A percentile compares a stretch with the other conserved stretches of the same genome.
Evolutionary conservation across 108 stramenopile genomes (phyloP).

Genomic region (Nitzschia palea): DNA sequence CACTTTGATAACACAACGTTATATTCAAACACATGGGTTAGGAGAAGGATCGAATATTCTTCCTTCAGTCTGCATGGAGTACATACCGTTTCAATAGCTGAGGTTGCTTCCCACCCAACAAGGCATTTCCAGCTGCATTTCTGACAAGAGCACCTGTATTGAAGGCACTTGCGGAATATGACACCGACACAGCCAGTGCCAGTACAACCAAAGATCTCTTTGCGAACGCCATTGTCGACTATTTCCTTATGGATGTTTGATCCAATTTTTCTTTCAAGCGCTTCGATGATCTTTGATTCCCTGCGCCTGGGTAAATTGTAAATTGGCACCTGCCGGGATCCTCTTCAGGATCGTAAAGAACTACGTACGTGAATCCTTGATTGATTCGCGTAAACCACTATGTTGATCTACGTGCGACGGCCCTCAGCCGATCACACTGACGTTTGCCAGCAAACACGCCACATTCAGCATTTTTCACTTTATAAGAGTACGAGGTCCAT

Average conservation of each 20-base stretch:
- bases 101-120: slow-evolving; percentile 16
- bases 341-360: background rate
- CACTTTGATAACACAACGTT: background rate
- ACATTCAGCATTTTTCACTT: no score
- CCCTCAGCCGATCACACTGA: no score
- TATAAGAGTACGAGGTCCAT: no score
- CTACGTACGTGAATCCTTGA: no score
- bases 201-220: slow-evolving; percentile 70
- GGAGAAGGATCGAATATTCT: background rate
- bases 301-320: no score
- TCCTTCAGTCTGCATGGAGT: background rate
- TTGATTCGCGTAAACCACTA: no score
- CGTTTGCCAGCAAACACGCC: no score
- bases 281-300: no score
- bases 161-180: slow-evolving; percentile 61
- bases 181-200: slow-evolving; percentile 63
- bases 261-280: no score
- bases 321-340: no score
- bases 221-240: slow-evolving; percentile 26
- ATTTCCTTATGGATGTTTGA: background rate
- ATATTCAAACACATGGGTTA: background rate
- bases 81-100: background rate
- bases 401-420: no score
- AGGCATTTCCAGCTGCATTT: slow-evolving; percentile 29
- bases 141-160: slow-evolving; percentile 39